Evolutionary conservation across 2,329 filamentous ascomycete genomes (phyloP), one percentile per base, ranked within the genome.

Genomic region (Calonectria pseudoturangicola): DNA sequence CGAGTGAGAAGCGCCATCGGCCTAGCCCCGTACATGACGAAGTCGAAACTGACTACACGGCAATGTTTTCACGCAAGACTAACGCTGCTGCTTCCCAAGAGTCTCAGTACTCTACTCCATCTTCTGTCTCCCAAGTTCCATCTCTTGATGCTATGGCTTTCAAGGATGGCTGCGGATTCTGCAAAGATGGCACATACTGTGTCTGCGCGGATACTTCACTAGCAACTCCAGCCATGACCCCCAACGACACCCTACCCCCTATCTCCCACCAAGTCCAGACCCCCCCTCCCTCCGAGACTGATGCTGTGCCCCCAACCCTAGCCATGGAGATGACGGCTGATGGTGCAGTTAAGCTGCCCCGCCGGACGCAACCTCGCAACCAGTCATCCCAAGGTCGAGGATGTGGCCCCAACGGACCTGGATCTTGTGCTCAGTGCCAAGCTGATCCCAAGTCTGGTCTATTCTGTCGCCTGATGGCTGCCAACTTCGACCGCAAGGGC

Each of bases 381-480:
- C 70, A 81, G 79, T 63, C 81, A 75, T 70, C 79, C 4, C 73
- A 82, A 51, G 73, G 79, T 30, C 80, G 84, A 33, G 85, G 87
- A 41, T 92, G 90, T 71, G 90, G 93, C 30, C 87, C 90, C 45
- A 93, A 93, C 66, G 94, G 93, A 0, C 94, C 94, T 0, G 94
- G 94, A 12, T 94, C 93, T 18, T 97, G 94, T 81, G 90, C 93
- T 4, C 94, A 96, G 84, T 97, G 94, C 81, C 89, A 93, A 72
- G 88, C 91, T 2, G 94, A 96, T 81, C 94, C 94, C 21, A 93
- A 93, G 81, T 95, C 94, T 3, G 94, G 93, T 1, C 90, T 96
- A 45, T 97, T 97, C 86, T 97, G 94, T 84, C 93, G 94, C 74
- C 93, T 94, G 13, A 90, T 96, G 66, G 93, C 94, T 28, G 94